Evolutionary conservation across 305 asterid species (phyloP), one percentile per base, ranked within the genome.

Genomic region (Salvia sclarea): DNA sequence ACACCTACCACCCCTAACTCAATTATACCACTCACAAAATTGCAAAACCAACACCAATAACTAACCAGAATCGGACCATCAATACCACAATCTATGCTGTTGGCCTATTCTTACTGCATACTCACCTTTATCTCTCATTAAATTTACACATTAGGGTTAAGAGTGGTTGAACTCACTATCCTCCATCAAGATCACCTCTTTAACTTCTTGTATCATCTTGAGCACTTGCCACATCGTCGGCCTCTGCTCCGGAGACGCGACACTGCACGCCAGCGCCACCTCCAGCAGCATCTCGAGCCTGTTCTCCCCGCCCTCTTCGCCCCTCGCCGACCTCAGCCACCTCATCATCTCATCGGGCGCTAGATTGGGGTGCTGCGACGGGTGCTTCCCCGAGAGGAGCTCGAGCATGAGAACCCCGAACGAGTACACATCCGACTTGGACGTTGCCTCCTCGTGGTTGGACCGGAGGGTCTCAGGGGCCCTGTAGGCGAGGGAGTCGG

Each of bases 201-300:
- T 92, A 53, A 92, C 84, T 64, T 93, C 97, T 22, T 93, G 97
- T 59, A 93, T 81, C 97, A 86, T 93, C 84, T 87, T 93, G 84
- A 93, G 72, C 12, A 93, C 97, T 57, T 88, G 95, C 96, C 96
- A 90, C 96, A 85, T 90, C 8, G 94, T 84, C 13, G 98, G 98
- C 59, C 98, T 79, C 64, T 88, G 97, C 71, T 88, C 98, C 0
- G 90, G 86, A 0, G 86, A 72, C 1, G 71, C 82, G 69, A 71
- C 78, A 0, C 90, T 79, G 73, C 97, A 92, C 38, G 86, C 90
- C 69, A 90, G 61, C 11, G 95, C 98, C 66, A 92, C 92, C 75
- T 92, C 94, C 53, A 86, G 85, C 57, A 92, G 80, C 98, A 92
- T 90, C 43, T 80, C 90, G 64, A 87, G 66, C 48, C 83, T 63